phyloP scores from a whole-genome alignment of 2,329 filamentous ascomycete species.

The Daldinia sp. region DNA sequence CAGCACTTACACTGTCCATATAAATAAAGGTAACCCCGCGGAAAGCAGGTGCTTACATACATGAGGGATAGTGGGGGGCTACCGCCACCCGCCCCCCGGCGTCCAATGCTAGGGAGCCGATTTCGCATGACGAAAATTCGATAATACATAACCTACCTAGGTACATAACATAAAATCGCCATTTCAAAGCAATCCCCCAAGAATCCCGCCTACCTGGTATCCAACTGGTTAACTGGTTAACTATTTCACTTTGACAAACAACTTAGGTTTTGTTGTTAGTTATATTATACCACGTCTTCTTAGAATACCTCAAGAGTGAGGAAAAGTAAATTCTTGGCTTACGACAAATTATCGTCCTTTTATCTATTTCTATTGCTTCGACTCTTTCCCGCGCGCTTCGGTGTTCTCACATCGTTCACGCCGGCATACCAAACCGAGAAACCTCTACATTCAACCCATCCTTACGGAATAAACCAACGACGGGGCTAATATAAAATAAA shows the following conservation, averaged over 20 bases:
- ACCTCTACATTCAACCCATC: background rate
- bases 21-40: conserved; percentile 10
- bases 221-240: no score
- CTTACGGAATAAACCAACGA: conserved; percentile 3
- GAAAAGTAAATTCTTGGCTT: background rate
- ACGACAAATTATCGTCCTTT: background rate
- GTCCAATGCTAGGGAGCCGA: conserved; percentile 38
- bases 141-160: conserved; percentile 30
- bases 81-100: conserved; percentile 28
- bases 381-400: no score
- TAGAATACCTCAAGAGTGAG: background rate
- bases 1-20: background rate
- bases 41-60: background rate
- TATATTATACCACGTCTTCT: no score
- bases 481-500: conserved; percentile 1
- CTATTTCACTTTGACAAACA: no score
- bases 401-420: no score
- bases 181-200: no score
- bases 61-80: background rate
- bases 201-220: no score
- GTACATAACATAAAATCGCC: conserved; percentile 4
- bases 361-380: background rate
- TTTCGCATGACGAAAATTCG: conserved; percentile 41
- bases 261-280: no score
- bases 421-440: conserved; percentile 9